phyloP scores from a whole-genome alignment of 306 rosid genomes.

The Vigna reflexopilosa region DNA sequence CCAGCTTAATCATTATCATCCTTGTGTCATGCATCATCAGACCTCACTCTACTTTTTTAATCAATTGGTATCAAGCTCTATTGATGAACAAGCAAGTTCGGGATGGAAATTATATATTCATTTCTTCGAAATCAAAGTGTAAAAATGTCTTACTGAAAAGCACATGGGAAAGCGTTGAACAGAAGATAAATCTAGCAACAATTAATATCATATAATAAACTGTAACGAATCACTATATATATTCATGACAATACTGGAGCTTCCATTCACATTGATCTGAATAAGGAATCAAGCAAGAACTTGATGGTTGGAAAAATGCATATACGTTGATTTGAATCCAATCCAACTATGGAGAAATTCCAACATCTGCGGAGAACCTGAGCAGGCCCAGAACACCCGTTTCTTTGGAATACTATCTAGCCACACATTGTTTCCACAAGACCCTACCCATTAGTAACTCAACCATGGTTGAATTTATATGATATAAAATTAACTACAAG shows the following conservation, averaged over 20 bases:
- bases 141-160: neutral
- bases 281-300: constrained; percentile 30
- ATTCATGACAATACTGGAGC: neutral
- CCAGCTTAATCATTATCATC: constrained; percentile 45
- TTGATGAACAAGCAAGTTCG: neutral
- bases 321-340: constrained; percentile 41
- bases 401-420: constrained; percentile 52
- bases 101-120: neutral
- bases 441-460: constrained; percentile 9
- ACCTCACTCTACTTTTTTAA: constrained; percentile 14
- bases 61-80: neutral
- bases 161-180: neutral
- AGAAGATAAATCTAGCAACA: neutral
- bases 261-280: constrained; percentile 9
- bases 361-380: constrained; percentile 56
- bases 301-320: constrained; percentile 5
- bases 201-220: neutral
- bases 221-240: neutral
- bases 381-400: constrained; percentile 54
- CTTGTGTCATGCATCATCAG: constrained; percentile 16
- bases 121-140: neutral
- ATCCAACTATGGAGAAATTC: constrained; percentile 47
- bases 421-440: neutral
- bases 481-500: neutral
- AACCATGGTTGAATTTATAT: constrained; percentile 43